phyloP scores from a whole-genome alignment of 2,329 filamentous ascomycete genomes.

The Magnaporthales sp. region DNA sequence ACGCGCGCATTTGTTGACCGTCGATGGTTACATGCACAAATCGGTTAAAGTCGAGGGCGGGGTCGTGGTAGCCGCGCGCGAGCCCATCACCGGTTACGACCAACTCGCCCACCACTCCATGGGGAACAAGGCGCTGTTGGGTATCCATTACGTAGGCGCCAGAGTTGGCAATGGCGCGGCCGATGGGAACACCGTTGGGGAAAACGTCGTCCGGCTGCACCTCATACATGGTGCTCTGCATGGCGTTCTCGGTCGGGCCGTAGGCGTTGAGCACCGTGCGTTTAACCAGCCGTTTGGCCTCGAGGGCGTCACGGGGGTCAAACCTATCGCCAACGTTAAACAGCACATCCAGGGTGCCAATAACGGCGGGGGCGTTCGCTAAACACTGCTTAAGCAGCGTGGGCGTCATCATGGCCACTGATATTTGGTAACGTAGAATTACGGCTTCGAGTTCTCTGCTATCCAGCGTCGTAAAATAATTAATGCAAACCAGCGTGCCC shows the following conservation, averaged over 20 bases:
- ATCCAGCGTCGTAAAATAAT: not conserved
- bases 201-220: not conserved
- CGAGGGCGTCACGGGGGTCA: not conserved
- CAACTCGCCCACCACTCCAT: slow-evolving; percentile 29
- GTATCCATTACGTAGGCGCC: slow-evolving; percentile 31
- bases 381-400: not conserved
- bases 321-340: not conserved
- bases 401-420: not conserved
- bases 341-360: not conserved
- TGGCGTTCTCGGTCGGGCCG: slow-evolving; percentile 21
- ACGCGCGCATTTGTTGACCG: not conserved
- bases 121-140: slow-evolving; percentile 18
- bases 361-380: not conserved
- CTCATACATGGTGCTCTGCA: slow-evolving; percentile 5
- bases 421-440: not conserved
- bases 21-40: not conserved
- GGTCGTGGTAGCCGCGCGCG: slow-evolving; percentile 26
- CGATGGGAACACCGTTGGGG: slow-evolving; percentile 5
- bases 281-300: not conserved
- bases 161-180: not conserved
- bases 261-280: slow-evolving; percentile 18
- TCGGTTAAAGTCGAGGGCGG: not conserved
- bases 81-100: slow-evolving; percentile 30
- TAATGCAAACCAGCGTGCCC: not conserved
- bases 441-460: not conserved